Conservation (phyloP, 192 early-diverging fungal genomes). For the Entomortierella lignicola region DNA sequence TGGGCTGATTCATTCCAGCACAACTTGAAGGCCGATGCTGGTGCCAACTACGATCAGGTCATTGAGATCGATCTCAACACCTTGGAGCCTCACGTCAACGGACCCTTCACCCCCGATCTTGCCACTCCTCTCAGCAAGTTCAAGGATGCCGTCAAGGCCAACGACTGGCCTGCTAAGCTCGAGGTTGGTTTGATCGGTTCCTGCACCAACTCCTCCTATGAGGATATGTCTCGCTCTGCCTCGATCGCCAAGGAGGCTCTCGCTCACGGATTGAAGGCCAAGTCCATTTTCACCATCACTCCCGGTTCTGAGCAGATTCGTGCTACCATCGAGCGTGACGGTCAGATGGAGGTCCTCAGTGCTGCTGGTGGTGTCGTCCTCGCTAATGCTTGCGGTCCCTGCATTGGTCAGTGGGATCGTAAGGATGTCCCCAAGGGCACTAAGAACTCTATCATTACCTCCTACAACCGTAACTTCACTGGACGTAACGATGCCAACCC, state of each 20-base stretch:
- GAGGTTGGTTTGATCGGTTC: conserved; percentile 95
- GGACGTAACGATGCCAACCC: conserved; percentile 99
- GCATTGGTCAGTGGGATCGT: conserved; percentile 99
- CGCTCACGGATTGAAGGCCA: conserved; percentile 83
- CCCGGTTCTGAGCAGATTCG: conserved; percentile 98
- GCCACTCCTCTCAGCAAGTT: conserved; percentile 95
- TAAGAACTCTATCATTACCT: conserved; percentile 98
- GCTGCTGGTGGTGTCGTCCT: conserved; percentile 87
- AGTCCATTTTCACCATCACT: conserved; percentile 90
- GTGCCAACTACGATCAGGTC: conserved; percentile 90
- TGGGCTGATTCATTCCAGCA: conserved; percentile 85
- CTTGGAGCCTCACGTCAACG: conserved; percentile 97
- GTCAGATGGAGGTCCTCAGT: conserved; percentile 81
- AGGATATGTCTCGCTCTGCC: conserved; percentile 96
- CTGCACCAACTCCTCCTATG: conserved; percentile 99
- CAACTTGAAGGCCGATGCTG: conserved; percentile 90
- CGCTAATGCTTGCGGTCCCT: conserved; percentile 98
- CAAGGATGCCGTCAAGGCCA: conserved; percentile 85
- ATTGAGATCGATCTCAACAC: conserved; percentile 94
- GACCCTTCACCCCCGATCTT: conserved; percentile 96
- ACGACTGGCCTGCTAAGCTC: conserved; percentile 90
- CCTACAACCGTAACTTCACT: conserved; percentile 99
- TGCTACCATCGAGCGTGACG: conserved; percentile 95
- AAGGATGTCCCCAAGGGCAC: conserved; percentile 96
- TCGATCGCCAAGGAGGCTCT: conserved; percentile 87